Base-by-base conservation (phyloP, 495 filamentous ascomycete genomes). In the Oidiodendron maius region DNA sequence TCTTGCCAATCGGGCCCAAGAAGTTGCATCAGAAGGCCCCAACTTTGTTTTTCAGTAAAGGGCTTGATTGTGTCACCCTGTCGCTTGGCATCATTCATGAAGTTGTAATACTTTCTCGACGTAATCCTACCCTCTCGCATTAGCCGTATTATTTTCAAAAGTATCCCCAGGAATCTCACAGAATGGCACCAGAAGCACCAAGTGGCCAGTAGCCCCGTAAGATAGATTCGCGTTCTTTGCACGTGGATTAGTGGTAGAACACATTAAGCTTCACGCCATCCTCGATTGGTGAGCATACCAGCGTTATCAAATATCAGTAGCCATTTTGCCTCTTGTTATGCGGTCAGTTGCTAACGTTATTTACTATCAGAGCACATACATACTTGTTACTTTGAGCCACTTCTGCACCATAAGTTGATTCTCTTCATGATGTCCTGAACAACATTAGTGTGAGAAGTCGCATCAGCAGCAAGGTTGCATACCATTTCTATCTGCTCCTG, bases 221-320 rank as follows among this genome's bases (percentile, higher is more conserved):
- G 17, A 51, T 44, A 3, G n/a, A 22, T 12, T 44, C 48, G 13
- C 32, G 40, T 25, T 51, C 48, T 51, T 16, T 23, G 15, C 8
- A 12, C 4, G 16, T 9, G 25, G 5, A 15, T 51, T 18, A 51
- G 48, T 32, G 42, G 22, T 3, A 4, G 16, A 3, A 3, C 4
- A 28, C 11, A n/a, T n/a, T 10, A 25, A 21, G 11, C 18, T 11
- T 10, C 11, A 48, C n/a, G 28, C 2, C n/a, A 13, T 25, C 15
- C 4, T 20, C 11, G 4, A 32, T 15, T 2, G 13, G 20, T 11
- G 11, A 15, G 41, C 42, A 13, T 35, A 52, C 50, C 50, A 22
- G 49, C 53, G 36, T 59, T 59, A 32, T 59, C 56, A 50, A 48
- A 59, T 25, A 59, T 50, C 20, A 56, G 23, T 13, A 59, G 40